Base-by-base conservation (phyloP, 2,329 filamentous ascomycete species). In the Endoconidiophora polonica region DNA sequence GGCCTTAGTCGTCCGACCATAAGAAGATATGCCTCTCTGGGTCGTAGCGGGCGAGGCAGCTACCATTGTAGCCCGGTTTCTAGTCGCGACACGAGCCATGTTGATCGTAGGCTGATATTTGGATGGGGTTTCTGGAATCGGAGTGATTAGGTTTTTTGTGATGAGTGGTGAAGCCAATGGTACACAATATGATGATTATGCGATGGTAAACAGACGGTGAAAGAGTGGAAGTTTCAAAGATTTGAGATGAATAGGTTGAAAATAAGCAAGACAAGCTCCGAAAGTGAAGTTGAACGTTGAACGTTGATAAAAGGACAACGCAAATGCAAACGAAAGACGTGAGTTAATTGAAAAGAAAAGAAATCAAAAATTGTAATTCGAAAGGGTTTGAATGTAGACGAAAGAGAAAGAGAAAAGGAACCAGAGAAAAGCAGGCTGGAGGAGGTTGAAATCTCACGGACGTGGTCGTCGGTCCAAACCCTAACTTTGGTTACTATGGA, bases 1-100 rank as follows among this genome's bases (percentile, higher is more conserved):
- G 20, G 29, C 55, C 44, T 61, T 62, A 47, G 55, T 56, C 9
- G 55, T 50, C 18, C 53, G 51, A 43, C 45, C 42, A 44, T 44
- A 51, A 4, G 52, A 40, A 18, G 46, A 39, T 20, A 51, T 50
- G 16, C 36, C 48, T 49, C 42, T 54, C 22, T 50, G 49, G 2
- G 45, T n/a, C 4, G 44, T n/a, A 16, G 44, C 52, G 22, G 52
- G 44, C 22, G 48, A 48, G 36, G 47, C 47, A 39, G 44, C 42
- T 45, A 36, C 46, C 43, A 45, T 52, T 7, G 50, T 37, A n/a
- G 37, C 40, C 20, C 48, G 48, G 33, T 43, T 53, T 50, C 41
- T 53, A 39, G 44, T 44, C 46, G 47, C 51, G 18, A 53, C 51
- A 37, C 51, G 51, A 45, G 51, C 51, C 51, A 53, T 53, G n/a